A percentile compares a stretch with the other conserved stretches of the same genome.
Conservation (phyloP, 2,329 filamentous ascomycete species). For the Lithohypha guttulata region DNA sequence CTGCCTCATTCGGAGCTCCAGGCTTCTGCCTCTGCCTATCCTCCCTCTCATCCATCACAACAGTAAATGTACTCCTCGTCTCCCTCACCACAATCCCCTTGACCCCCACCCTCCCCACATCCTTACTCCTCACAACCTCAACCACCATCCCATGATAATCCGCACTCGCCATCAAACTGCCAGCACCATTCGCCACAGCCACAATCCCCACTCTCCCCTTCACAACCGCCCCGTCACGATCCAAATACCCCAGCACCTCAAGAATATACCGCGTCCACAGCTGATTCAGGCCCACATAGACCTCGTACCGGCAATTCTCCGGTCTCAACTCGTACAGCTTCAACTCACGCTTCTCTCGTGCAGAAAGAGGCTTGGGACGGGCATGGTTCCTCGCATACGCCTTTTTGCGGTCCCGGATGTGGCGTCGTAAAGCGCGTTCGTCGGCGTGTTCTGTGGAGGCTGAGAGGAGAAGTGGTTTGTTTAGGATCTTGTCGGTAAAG, state of each 20-base stretch:
- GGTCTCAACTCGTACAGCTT: conserved; percentile 65
- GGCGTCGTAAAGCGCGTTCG: conserved; percentile 43
- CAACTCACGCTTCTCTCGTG: conserved; percentile 62
- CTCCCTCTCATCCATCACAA: conserved; percentile 39
- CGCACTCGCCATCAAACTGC: conserved; percentile 61
- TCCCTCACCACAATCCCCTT: conserved; percentile 83
- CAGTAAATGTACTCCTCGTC: conserved; percentile 72
- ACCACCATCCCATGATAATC: conserved; percentile 84
- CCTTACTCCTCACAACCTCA: conserved; percentile 71
- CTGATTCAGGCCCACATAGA: conserved; percentile 65
- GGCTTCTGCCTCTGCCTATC: not conserved
- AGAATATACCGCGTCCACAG: conserved; percentile 80
- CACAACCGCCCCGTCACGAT: conserved; percentile 21
- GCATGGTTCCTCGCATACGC: conserved; percentile 37
- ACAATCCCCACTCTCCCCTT: conserved; percentile 15
- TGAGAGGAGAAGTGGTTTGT: conserved; percentile 68
- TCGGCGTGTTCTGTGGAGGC: conserved; percentile 35
- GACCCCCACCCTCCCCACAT: conserved; percentile 69
- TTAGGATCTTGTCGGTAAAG: conserved; percentile 71
- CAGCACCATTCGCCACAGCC: conserved; percentile 46
- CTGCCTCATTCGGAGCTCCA: not conserved
- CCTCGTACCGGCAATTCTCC: conserved; percentile 56
- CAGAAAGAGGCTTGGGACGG: conserved; percentile 61
- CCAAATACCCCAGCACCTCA: conserved; percentile 57
- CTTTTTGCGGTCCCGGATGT: conserved; percentile 37